These are phyloP conservation scores for Pythium coloratum DNA, from an alignment of 352 stramenopile species.

Conservation along the genomic window DNA sequence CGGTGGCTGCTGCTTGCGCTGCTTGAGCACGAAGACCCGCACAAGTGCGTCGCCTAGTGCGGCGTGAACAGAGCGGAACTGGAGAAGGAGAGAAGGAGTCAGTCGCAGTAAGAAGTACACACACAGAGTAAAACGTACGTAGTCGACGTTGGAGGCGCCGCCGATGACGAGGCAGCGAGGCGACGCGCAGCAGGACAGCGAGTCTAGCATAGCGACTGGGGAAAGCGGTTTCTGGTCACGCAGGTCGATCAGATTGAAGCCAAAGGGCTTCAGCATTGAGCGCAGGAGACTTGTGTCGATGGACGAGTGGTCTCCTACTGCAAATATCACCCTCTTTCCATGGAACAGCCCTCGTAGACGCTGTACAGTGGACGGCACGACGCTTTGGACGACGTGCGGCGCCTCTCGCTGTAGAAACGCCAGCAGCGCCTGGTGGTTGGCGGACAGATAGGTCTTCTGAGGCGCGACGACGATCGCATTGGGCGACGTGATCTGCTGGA, in stretches of 20 bases:
- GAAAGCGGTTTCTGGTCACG: background rate
- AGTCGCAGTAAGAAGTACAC: background rate
- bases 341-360: slow-evolving; percentile 4
- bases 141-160: slow-evolving; percentile 23
- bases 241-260: slow-evolving; percentile 18
- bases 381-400: slow-evolving; percentile 18
- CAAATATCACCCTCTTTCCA: slow-evolving; percentile 7
- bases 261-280: background rate
- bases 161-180: slow-evolving; percentile 41
- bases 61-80: slow-evolving; percentile 38
- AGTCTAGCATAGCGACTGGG: slow-evolving; percentile 3
- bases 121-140: slow-evolving; percentile 22
- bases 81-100: background rate
- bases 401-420: background rate
- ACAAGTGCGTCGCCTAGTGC: slow-evolving; percentile 32
- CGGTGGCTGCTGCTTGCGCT: slow-evolving; percentile 25
- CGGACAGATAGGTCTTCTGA: background rate
- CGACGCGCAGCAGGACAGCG: background rate
- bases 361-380: slow-evolving; percentile 3
- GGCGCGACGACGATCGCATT: slow-evolving; percentile 7
- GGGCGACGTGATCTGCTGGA: slow-evolving; percentile 3
- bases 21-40: slow-evolving; percentile 48
- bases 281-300: slow-evolving; percentile 7
- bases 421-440: background rate
- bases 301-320: slow-evolving; percentile 10